Evolutionary conservation across 345 rosid species (phyloP).

Genomic region (Arabidopsis thaliana): DNA sequence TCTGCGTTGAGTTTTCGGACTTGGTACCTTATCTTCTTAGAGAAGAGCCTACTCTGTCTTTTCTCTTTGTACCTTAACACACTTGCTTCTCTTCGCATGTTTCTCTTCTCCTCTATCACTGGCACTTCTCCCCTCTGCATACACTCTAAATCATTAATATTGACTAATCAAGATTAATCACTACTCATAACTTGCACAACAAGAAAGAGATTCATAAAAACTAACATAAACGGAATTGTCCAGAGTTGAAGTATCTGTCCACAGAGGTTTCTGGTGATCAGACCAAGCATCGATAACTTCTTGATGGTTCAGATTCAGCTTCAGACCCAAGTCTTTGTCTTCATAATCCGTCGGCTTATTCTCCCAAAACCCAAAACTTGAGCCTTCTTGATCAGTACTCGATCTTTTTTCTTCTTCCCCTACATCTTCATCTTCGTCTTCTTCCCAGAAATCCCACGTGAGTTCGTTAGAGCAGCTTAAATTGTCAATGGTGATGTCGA

Average conservation of each 20-base stretch:
- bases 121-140: slow-evolving; percentile 70
- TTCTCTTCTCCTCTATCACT: slow-evolving; percentile 68
- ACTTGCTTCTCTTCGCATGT: slow-evolving; percentile 75
- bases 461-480: slow-evolving; percentile 52
- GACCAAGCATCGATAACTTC: slow-evolving; percentile 76
- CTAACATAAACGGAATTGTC: slow-evolving; percentile 55
- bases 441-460: slow-evolving; percentile 41
- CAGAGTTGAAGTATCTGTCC: slow-evolving; percentile 50
- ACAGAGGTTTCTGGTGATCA: slow-evolving; percentile 51
- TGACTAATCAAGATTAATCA: neutral
- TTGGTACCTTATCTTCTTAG: slow-evolving; percentile 83
- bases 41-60: slow-evolving; percentile 67
- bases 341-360: slow-evolving; percentile 42
- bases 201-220: slow-evolving; percentile 32
- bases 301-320: slow-evolving; percentile 76
- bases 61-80: slow-evolving; percentile 82
- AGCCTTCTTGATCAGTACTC: slow-evolving; percentile 45
- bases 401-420: slow-evolving; percentile 12
- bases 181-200: slow-evolving; percentile 20
- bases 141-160: slow-evolving; percentile 6
- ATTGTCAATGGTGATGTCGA: slow-evolving; percentile 24
- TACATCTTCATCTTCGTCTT: slow-evolving; percentile 31
- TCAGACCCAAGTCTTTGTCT: slow-evolving; percentile 51
- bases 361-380: slow-evolving; percentile 43
- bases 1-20: slow-evolving; percentile 82